Percentiles rank a stretch among this genome's conserved stretches.
Conservation (phyloP, 2,329 filamentous ascomycete species). For the Ceratocystis cubensis region DNA sequence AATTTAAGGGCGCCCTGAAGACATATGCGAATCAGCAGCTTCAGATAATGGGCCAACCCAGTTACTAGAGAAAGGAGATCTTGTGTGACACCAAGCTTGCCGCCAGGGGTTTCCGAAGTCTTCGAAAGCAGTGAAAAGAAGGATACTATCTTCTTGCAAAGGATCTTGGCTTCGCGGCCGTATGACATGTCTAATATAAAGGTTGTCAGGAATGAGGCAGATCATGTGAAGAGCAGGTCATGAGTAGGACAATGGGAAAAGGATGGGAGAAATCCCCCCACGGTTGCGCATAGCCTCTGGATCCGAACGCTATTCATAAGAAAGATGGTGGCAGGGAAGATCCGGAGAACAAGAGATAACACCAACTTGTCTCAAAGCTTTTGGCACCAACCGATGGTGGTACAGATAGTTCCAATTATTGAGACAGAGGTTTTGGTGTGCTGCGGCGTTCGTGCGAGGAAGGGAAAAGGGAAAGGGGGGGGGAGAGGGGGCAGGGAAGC, state of each 20-base stretch:
- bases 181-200: conserved; percentile 61
- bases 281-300: not conserved
- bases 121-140: conserved; percentile 94
- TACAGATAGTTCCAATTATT: not conserved
- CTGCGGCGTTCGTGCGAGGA: not conserved
- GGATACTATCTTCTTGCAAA: conserved; percentile 99
- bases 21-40: conserved; percentile 92
- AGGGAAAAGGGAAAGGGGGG: not conserved
- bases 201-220: conserved; percentile 10
- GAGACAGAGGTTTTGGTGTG: not conserved
- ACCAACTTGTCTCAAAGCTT: conserved; percentile 1
- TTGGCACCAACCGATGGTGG: not conserved
- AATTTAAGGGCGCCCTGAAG: conserved; percentile 84
- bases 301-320: not conserved
- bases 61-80: conserved; percentile 96
- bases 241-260: not conserved
- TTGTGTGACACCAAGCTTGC: conserved; percentile 90
- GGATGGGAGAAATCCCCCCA: not conserved
- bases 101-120: conserved; percentile 78
- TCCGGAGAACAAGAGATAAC: conserved; percentile 1
- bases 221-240: conserved; percentile 15
- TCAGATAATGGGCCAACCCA: conserved; percentile 90
- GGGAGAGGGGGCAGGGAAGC: not conserved
- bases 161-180: conserved; percentile 85
- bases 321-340: conserved; percentile 7